Percentiles rank a stretch among this genome's conserved stretches.
These are phyloP conservation scores for Tricholomella constricta DNA, from an alignment of 768 basidiomycete species.

Conservation along the genomic window DNA sequence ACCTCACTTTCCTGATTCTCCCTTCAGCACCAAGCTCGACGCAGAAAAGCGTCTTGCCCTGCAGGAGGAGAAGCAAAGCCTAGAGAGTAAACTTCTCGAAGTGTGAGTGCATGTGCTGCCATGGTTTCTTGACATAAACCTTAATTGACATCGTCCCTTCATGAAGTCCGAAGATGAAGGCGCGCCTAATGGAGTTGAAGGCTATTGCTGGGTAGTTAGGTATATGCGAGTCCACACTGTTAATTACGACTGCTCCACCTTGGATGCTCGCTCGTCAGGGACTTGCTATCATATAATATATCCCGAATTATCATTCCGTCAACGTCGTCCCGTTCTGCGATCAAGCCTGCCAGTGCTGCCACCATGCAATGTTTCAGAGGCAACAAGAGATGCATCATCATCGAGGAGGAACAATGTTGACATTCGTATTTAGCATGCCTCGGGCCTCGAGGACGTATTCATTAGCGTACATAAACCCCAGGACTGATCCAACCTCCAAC, in stretches of 20 bases:
- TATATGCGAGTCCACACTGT: not conserved
- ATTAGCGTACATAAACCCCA: not conserved
- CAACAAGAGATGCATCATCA: no score
- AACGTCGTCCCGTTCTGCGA: no score
- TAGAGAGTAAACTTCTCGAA: constrained; percentile 85
- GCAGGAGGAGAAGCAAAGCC: constrained; percentile 90
- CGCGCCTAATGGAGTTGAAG: constrained; percentile 69
- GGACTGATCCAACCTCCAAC: not conserved
- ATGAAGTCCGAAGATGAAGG: constrained; percentile 77
- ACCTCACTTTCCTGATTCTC: constrained; percentile 4
- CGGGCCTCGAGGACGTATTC: no score
- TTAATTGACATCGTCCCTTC: not conserved
- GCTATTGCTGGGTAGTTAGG: constrained; percentile 24
- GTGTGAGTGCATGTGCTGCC: constrained; percentile 62
- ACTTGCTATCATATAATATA: no score
- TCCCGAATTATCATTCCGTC: no score
- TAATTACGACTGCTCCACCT: not conserved
- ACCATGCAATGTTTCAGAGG: no score
- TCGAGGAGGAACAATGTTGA: no score
- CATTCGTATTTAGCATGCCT: no score
- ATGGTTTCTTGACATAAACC: constrained; percentile 5
- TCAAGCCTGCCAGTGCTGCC: no score
- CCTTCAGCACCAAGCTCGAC: constrained; percentile 77
- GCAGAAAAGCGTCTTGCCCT: constrained; percentile 87
- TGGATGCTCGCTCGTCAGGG: not conserved